A percentile compares a stretch with the other conserved stretches of the same genome.
These are phyloP conservation scores for Ajuga chamaepitys DNA, from an alignment of 257 asterid genomes.

Conservation along the genomic window DNA sequence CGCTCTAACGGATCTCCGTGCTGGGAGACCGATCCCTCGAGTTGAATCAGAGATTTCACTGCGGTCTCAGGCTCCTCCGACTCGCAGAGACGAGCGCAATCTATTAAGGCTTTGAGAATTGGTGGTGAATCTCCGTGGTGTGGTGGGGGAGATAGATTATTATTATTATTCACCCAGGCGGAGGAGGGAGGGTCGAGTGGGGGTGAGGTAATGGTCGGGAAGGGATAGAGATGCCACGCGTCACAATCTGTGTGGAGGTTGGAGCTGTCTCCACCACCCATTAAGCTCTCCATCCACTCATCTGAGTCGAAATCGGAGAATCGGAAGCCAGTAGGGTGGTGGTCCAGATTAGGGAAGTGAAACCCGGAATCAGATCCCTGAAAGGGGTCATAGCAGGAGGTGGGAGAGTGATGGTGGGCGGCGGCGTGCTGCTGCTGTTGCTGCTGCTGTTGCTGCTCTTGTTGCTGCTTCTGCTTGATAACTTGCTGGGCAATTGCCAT, in stretches of 20 bases:
- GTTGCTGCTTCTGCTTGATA: conserved; percentile 89
- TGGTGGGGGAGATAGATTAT: no score
- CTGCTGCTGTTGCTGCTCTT: conserved; percentile 71
- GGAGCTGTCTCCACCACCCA: conserved; percentile 75
- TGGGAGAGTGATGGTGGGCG: conserved; percentile 34
- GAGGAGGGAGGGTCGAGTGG: conserved; percentile 53
- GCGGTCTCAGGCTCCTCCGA: conserved; percentile 64
- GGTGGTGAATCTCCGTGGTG: no score
- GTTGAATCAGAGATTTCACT: conserved; percentile 45
- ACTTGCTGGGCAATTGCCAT: conserved; percentile 99
- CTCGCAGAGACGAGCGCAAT: conserved; percentile 60
- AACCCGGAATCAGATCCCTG: conserved; percentile 61
- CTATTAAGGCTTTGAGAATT: conserved; percentile 47
- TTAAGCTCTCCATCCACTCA: conserved; percentile 96
- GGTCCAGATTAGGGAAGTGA: conserved; percentile 62
- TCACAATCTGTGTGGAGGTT: conserved; percentile 52
- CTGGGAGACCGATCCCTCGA: conserved; percentile 50
- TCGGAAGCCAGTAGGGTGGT: conserved; percentile 42
- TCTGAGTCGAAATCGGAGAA: conserved; percentile 84
- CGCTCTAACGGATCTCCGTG: conserved; percentile 72
- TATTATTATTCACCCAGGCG: conserved; percentile 36
- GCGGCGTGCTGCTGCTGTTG: conserved; percentile 57
- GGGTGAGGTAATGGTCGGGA: conserved; percentile 44
- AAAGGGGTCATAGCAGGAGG: conserved; percentile 55
- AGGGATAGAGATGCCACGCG: conserved; percentile 65